A percentile compares a stretch with the other conserved stretches of the same genome.
Evolutionary conservation across 257 asterid genomes (phyloP).

Genomic region (Fraxinus anomala): DNA sequence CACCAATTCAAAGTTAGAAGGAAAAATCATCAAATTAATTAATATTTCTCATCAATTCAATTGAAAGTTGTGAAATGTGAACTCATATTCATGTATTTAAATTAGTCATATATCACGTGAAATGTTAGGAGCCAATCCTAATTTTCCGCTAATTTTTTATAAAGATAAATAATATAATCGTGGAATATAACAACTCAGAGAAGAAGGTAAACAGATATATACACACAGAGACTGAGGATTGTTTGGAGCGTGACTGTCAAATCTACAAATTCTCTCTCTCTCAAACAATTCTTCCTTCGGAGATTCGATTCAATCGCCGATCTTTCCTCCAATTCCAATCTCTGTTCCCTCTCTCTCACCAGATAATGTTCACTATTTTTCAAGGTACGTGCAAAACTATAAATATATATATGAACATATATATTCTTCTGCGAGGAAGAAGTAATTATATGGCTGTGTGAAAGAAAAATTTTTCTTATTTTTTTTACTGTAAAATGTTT

Average conservation of each 20-base stretch:
- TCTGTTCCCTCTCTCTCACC: conserved; percentile 2
- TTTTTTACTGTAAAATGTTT: neutral
- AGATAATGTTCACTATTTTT: conserved; percentile 38
- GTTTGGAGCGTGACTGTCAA: conserved; percentile 25
- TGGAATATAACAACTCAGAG: neutral
- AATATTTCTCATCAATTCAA: no score
- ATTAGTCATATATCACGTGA: no score
- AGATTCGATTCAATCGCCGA: conserved; percentile 31
- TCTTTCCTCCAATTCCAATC: conserved; percentile 24
- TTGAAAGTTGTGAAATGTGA: no score
- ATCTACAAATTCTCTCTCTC: conserved; percentile 27
- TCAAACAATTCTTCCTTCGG: neutral
- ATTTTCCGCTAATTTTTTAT: no score
- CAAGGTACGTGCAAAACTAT: conserved; percentile 29
- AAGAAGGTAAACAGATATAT: neutral
- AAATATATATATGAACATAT: neutral
- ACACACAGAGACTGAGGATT: neutral
- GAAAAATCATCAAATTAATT: neutral
- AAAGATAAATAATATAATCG: neutral
- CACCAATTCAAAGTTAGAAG: neutral
- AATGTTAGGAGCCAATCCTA: no score
- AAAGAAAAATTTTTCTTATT: neutral
- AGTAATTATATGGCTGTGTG: neutral
- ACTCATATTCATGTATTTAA: no score
- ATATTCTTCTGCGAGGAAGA: neutral